A percentile compares a stretch with the other conserved stretches of the same genome.
Conservation (phyloP, 345 rosid genomes). For the Populus deltoides region DNA sequence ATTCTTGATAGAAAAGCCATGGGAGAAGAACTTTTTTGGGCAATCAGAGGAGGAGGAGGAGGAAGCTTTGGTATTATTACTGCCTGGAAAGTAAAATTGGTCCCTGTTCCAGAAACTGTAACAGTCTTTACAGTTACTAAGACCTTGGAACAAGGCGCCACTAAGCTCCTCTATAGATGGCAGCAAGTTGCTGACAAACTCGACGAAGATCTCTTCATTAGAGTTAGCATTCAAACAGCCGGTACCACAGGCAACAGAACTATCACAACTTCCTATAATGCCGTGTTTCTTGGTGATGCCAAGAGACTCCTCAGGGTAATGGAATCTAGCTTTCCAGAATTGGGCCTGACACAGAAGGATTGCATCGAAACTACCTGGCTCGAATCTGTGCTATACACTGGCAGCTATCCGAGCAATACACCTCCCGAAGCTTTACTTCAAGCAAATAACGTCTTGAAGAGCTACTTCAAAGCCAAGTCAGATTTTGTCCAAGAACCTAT, state of each 20-base stretch:
- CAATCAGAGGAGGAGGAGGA: conserved; percentile 75
- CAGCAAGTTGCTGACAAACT: conserved; percentile 52
- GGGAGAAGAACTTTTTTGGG: conserved; percentile 81
- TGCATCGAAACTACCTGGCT: conserved; percentile 38
- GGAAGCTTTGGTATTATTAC: conserved; percentile 65
- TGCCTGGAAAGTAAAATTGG: conserved; percentile 62
- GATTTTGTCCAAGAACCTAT: conserved; percentile 34
- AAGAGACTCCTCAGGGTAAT: conserved; percentile 18
- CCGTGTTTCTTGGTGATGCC: conserved; percentile 22
- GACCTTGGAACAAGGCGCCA: conserved; percentile 44
- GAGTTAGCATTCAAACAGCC: conserved; percentile 37
- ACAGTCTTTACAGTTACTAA: conserved; percentile 56
- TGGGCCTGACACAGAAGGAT: conserved; percentile 25
- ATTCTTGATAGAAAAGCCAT: conserved; percentile 52
- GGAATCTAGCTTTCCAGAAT: conserved; percentile 28
- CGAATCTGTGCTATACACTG: conserved; percentile 10
- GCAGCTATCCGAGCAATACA: conserved; percentile 13
- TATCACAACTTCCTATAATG: conserved; percentile 6
- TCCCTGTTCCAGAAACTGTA: conserved; percentile 59
- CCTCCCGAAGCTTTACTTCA: conserved; percentile 29
- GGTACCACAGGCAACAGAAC: conserved; percentile 6
- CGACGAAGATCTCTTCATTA: conserved; percentile 55
- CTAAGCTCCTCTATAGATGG: conserved; percentile 52
- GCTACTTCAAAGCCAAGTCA: conserved; percentile 37
- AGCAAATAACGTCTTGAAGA: conserved; percentile 6